Evolutionary conservation across 2,329 filamentous ascomycete genomes (phyloP), one percentile per base, ranked within the genome.

Genomic region (Leptographium galeiforme): DNA sequence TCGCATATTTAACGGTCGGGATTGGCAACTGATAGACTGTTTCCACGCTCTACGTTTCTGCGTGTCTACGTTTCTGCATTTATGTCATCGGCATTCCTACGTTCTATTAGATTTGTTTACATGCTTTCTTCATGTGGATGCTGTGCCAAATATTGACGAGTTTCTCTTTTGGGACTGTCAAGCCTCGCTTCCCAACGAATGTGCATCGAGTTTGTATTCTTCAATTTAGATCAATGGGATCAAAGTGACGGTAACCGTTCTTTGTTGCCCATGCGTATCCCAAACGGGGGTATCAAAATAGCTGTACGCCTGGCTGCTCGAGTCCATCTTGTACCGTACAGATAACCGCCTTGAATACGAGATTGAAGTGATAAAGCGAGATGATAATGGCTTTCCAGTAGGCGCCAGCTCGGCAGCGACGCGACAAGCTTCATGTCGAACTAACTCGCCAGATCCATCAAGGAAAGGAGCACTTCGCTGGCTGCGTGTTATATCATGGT

Each of bases 1-100:
- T 59, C 64, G 63, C 64, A 67, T 66, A 63, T 65, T 64, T 64
- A 63, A 57, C 61, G 59, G 63, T 61, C 52, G 56, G 61, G 61
- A 58, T 55, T 56, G 62, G 60, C 57, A 56, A 53, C 62, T 58
- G 63, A 66, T 68, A 68, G 65, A 67, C 56, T 61, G 63, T 56
- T 60, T 62, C 57, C 25, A 25, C 25, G 25, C 25, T 25, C 25
- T 46, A 43, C 50, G 47, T 51, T 48, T 47, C 46, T 48, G 38
- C 19, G n/a, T 48, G 33, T 30, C 10, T 30, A 8, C 12, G 11
- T 19, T 48, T 25, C 10, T 10, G 19, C 16, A 16, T 50, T 32
- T 32, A 30, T 30, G 8, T 25, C 8, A 25, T 50, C 34, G 14
- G 12, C 14, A n/a, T 19, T 25, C 33, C 11, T 16, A 34, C 32